Evolutionary conservation across 768 basidiomycete species (phyloP), one percentile per base, ranked within the genome.

Genomic region (Termitomyces sp.): DNA sequence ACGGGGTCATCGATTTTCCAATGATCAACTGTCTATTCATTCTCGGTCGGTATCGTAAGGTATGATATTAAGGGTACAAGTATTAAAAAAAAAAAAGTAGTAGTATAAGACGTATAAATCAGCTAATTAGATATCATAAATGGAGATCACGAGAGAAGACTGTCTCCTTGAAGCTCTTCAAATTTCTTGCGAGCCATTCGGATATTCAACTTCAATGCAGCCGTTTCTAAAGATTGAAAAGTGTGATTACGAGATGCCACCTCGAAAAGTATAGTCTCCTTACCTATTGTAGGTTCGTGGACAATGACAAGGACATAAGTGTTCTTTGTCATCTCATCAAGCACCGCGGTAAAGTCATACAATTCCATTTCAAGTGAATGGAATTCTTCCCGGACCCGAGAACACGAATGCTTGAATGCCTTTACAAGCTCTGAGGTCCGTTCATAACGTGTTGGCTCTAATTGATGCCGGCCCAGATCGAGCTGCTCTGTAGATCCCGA

Each of bases 341-440:
- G 79, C 30, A 94, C 88, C 5, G 92, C 92, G 0, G 88, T 92
- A 66, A 91, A 95, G 59, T 90, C 85, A 40, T 82, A 76, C 10
- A 91, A 77, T 63, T 93, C 89, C 82, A 96, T 85, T 71, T 94
- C 90, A 28, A 95, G 77, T 5, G 88, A 83, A 57, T 88, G 81
- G 64, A 95, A 95, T 58, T 93, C 92, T 64, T 90, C 87, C 19
- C 87, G 83, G 32, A 91, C 77, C 43, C 86, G 90, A 54, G 88
- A 82, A 70, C 94, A 97, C 19, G 90, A 88, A 62, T 92, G 85
- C 65, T 96, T 93, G 77, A 98, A 98, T 3, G 87, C 85, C 72
- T 98, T 98, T 73, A 99, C 88, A 57, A 97, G 82, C 70, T 98
- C 94, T 10, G 88, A 90, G 19, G 90, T 91, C 42, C 90, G 85